phyloP scores from a whole-genome alignment of 805 yeast species.

The Wickerhamomyces strasburgensis region DNA sequence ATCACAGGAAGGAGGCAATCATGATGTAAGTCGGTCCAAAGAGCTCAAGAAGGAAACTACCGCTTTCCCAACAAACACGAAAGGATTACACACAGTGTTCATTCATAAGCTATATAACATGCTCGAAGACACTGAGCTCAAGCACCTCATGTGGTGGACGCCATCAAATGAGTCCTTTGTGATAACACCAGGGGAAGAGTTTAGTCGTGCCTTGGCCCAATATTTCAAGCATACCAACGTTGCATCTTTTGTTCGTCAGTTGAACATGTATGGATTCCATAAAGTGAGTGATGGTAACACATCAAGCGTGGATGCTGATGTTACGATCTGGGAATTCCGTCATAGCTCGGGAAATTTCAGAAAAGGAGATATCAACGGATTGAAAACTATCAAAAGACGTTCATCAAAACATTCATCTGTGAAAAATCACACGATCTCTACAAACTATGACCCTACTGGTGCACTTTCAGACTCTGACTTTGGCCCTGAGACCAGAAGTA shows the following conservation, averaged over 20 bases:
- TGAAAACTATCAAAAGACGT: constrained; percentile 75
- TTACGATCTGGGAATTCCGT: constrained; percentile 74
- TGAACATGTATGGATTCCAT: constrained; percentile 63
- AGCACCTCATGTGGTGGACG: constrained; percentile 86
- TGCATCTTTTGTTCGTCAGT: constrained; percentile 72
- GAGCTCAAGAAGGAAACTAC: constrained; percentile 15
- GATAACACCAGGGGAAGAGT: constrained; percentile 82
- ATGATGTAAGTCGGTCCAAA: too few species aligned
- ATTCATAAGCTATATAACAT: constrained; percentile 87
- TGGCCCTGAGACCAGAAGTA: constrained; percentile 18
- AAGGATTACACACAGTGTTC: constrained; percentile 49
- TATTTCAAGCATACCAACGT: constrained; percentile 80
- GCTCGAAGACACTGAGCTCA: constrained; percentile 71
- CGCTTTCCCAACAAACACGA: constrained; percentile 19
- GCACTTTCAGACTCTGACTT: constrained; percentile 17
- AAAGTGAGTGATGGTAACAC: constrained; percentile 40
- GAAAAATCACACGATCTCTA: constrained; percentile 7
- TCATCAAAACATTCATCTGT: constrained; percentile 39
- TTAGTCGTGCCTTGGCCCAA: constrained; percentile 60
- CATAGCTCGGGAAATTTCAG: constrained; percentile 76
- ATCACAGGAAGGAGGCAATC: too few species aligned
- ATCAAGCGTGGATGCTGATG: constrained; percentile 9
- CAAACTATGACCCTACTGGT: constrained; percentile 2
- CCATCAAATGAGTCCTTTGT: constrained; percentile 64
- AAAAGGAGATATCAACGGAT: constrained; percentile 72